Evolutionary conservation across 2,329 filamentous ascomycete genomes (phyloP).

Genomic region (Rachicladosporium sp.): DNA sequence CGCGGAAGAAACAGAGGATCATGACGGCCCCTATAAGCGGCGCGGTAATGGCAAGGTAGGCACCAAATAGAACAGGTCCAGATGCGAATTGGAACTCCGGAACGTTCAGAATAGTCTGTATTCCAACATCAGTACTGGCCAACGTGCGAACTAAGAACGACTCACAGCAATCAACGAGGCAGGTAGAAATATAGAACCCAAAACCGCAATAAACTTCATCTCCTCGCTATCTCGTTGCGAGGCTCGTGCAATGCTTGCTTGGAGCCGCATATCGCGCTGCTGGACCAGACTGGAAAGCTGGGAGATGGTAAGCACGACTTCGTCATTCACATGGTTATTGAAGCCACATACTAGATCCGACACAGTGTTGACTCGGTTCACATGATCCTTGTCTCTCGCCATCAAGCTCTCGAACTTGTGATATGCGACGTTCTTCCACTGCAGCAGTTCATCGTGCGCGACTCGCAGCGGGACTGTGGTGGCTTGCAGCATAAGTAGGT

Average conservation of each 20-base stretch:
- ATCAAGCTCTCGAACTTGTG: slow-evolving; percentile 8
- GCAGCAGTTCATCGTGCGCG: slow-evolving; percentile 7
- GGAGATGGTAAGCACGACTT: too few species aligned
- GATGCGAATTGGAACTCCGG: slow-evolving; percentile 9
- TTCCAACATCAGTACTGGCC: too few species aligned
- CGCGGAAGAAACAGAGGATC: slow-evolving; percentile 5
- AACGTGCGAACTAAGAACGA: too few species aligned
- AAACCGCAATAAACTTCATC: slow-evolving; percentile 13
- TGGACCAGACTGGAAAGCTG: slow-evolving; percentile 11
- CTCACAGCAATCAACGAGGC: slow-evolving; percentile 10
- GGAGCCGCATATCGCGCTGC: slow-evolving; percentile 10
- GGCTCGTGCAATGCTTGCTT: slow-evolving; percentile 9
- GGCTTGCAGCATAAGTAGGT: background rate
- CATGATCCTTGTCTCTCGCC: slow-evolving; percentile 11
- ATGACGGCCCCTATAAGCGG: slow-evolving; percentile 10
- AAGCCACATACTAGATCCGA: slow-evolving; percentile 8
- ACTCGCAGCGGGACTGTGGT: background rate
- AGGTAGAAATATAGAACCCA: slow-evolving; percentile 13
- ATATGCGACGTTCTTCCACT: slow-evolving; percentile 8
- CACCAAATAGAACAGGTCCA: slow-evolving; percentile 9
- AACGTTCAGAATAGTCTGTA: slow-evolving; percentile 11
- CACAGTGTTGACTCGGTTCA: slow-evolving; percentile 6
- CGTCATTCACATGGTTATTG: too few species aligned
- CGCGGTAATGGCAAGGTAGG: slow-evolving; percentile 11
- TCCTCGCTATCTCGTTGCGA: slow-evolving; percentile 12